Conservation (phyloP, 257 asterid genomes). For the Nicotiana benthamiana region DNA sequence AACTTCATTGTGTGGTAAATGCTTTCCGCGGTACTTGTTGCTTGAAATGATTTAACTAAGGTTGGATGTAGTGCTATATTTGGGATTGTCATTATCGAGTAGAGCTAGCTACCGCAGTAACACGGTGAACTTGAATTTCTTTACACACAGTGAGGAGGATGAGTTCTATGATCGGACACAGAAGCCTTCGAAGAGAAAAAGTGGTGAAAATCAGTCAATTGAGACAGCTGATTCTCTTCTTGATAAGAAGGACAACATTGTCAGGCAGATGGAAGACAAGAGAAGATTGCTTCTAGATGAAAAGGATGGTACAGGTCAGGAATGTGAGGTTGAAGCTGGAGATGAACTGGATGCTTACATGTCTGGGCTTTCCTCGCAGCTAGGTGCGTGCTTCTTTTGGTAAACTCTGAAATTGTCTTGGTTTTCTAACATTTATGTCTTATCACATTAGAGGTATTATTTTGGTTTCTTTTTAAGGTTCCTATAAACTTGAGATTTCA, state of each 20-base stretch:
- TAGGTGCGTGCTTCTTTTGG: constrained; percentile 44
- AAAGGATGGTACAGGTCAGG: constrained; percentile 6
- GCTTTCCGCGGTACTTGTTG: background rate
- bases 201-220: constrained; percentile 60
- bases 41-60: background rate
- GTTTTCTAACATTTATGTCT: background rate
- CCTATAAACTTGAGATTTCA: background rate
- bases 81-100: background rate
- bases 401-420: background rate
- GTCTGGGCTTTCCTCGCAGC: constrained; percentile 86
- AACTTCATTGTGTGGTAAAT: background rate
- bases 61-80: background rate
- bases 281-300: constrained; percentile 47
- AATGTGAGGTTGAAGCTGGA: constrained; percentile 37
- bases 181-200: constrained; percentile 55
- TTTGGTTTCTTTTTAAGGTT: background rate
- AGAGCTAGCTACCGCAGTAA: background rate
- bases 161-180: constrained; percentile 84
- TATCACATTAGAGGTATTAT: background rate
- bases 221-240: constrained; percentile 98
- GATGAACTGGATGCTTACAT: constrained; percentile 95
- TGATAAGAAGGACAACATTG: constrained; percentile 71
- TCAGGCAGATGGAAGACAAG: constrained; percentile 56
- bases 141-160: constrained; percentile 66
- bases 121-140: constrained; percentile 9